Evolutionary conservation across 768 basidiomycete species (phyloP).

Genomic region (Cystofilobasidium macerans): DNA sequence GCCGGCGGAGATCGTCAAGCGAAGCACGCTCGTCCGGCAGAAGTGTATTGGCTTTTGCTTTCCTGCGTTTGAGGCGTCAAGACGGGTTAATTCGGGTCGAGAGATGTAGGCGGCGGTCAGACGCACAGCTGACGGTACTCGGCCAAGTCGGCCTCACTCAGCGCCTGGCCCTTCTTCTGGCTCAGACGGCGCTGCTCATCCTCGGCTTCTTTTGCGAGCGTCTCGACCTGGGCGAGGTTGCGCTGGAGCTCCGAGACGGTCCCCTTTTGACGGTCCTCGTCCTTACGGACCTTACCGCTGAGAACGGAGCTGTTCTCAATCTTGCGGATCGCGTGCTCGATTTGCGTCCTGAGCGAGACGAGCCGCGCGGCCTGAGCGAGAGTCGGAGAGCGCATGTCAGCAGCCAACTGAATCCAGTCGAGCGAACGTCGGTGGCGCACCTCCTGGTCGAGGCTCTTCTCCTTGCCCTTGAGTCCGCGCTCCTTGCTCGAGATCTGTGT

Average conservation of each 20-base stretch:
- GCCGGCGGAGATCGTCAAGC: constrained; percentile 65
- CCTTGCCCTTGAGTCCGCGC: constrained; percentile 75
- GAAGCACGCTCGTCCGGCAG: constrained; percentile 80
- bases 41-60: constrained; percentile 62
- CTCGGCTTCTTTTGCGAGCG: constrained; percentile 64
- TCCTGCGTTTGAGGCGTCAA: constrained; percentile 44
- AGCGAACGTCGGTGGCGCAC: constrained; percentile 39
- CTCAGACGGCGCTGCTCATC: constrained; percentile 64
- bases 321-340: constrained; percentile 72
- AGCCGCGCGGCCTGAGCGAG: constrained; percentile 64
- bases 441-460: constrained; percentile 76
- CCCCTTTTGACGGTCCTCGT: constrained; percentile 39
- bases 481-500: constrained; percentile 70
- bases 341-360: constrained; percentile 71
- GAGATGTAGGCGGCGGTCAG: background rate
- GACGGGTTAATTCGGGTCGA: background rate
- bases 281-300: constrained; percentile 54
- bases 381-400: background rate
- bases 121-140: constrained; percentile 74
- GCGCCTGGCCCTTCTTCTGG: constrained; percentile 55
- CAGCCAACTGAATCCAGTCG: background rate
- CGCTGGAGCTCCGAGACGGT: constrained; percentile 44
- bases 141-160: constrained; percentile 71
- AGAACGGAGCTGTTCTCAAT: constrained; percentile 56
- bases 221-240: constrained; percentile 57